Percentiles rank a stretch among this genome's conserved stretches.
Evolutionary conservation across 306 rosid genomes (phyloP).

Genomic region (Nissolia schottii): DNA sequence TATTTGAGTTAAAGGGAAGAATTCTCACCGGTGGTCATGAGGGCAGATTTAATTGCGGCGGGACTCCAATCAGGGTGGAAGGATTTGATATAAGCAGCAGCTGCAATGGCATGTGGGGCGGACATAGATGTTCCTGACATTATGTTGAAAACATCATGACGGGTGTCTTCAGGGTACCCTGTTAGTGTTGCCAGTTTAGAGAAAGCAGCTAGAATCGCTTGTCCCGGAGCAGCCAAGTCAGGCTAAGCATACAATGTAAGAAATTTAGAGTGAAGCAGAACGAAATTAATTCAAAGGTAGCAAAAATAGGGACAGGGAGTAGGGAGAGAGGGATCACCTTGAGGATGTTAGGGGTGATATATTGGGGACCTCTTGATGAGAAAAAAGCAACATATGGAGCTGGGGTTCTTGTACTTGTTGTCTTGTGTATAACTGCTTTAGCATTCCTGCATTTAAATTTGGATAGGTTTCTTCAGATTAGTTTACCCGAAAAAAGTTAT

Average conservation of each 20-base stretch:
- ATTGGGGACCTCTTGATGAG: slow-evolving; percentile 80
- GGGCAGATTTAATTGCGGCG: slow-evolving; percentile 91
- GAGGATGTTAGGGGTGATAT: slow-evolving; percentile 44
- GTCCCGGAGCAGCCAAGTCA: slow-evolving; percentile 80
- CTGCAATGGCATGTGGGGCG: slow-evolving; percentile 73
- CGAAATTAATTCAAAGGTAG: not conserved
- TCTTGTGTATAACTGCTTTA: slow-evolving; percentile 50
- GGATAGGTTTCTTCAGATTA: not conserved
- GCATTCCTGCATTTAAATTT: slow-evolving; percentile 45
- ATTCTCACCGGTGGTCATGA: slow-evolving; percentile 81
- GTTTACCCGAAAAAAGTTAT: not conserved
- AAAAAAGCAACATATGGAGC: slow-evolving; percentile 74
- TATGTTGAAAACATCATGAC: slow-evolving; percentile 45
- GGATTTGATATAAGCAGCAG: slow-evolving; percentile 77
- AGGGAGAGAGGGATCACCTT: slow-evolving; percentile 37
- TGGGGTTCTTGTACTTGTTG: slow-evolving; percentile 16
- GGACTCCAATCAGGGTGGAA: slow-evolving; percentile 90
- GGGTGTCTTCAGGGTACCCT: slow-evolving; percentile 39
- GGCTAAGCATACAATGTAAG: slow-evolving; percentile 45
- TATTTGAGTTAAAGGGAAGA: too few relatives aligned
- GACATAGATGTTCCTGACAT: slow-evolving; percentile 90
- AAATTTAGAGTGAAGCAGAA: not conserved
- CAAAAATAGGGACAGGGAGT: not conserved
- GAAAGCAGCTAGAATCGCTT: slow-evolving; percentile 71
- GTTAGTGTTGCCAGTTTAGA: slow-evolving; percentile 40